Base-by-base conservation (phyloP, 2,329 filamentous ascomycete species). In the Ophiostoma pallidulum region DNA sequence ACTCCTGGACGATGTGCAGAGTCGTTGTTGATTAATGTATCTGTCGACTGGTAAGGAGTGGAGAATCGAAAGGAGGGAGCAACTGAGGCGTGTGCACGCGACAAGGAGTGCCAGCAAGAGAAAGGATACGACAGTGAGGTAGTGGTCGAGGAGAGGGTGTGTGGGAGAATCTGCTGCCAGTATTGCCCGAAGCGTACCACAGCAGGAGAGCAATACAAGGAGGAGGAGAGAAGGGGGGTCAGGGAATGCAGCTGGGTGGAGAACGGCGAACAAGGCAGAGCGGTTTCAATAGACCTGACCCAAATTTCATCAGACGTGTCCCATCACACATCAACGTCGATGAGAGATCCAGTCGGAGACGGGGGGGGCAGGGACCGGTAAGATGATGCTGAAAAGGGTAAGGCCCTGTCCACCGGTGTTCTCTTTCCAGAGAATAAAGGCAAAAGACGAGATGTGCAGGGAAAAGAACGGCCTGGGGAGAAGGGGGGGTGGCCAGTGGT, bases 1-100 rank as follows among this genome's bases (percentile, higher is more conserved):
- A 20, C 19, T 58, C 40, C 28, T 7, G 26, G 29, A 64, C 62
- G 60, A 60, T 63, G 60, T 60, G 64, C 62, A 60, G 58, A 64
- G 63, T 54, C 60, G 53, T 57, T 58, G 58, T 58, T 58, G 57
- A 59, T 51, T 49, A 32, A 48, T 49, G 51, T 55, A 53, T 41
- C 50, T 19, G 33, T 40, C 40, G 45, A 48, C 39, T 53, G 53
- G 52, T 49, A 46, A 36, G 41, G 31, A 32, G 41, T 43, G 39
- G 39, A 29, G 19, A 40, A 32, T 35, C 42, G n/a, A 26, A 43
- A 28, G 16, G 41, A 20, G 24, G 33, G 26, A 35, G 40, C 40
- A n/a, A n/a, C n/a, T 35, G 36, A 29, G 39, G 26, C 19, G 28
- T 40, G 32, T 22, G 20, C n/a, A 14, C 26, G 14, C 36, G 40